These are phyloP conservation scores for Pichia californica DNA, from an alignment of 805 yeast genomes.

Conservation along the genomic window DNA sequence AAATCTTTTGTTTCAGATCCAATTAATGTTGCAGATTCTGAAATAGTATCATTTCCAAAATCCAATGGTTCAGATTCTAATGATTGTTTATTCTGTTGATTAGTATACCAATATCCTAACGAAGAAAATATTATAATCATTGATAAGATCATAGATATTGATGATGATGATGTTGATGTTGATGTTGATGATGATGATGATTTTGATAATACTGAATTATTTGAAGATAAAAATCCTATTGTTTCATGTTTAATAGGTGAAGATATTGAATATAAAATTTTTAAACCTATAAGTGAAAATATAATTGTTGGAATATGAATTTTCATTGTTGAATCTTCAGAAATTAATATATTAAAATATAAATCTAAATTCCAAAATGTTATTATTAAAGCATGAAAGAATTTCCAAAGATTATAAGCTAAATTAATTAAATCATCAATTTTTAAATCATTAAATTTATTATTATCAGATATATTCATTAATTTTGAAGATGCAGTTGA, in stretches of 20 bases:
- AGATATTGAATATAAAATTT: slow-evolving; percentile 7
- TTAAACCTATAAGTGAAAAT: slow-evolving; percentile 11
- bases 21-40: background rate
- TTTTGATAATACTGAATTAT: background rate
- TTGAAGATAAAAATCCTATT: background rate
- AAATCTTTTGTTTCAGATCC: background rate
- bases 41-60: background rate
- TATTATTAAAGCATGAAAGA: slow-evolving; percentile 6
- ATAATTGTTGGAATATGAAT: slow-evolving; percentile 25
- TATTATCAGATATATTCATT: background rate
- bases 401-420: slow-evolving; percentile 6
- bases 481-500: background rate
- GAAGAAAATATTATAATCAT: background rate
- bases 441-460: background rate
- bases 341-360: slow-evolving; percentile 21
- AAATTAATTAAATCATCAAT: slow-evolving; percentile 16
- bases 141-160: background rate
- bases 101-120: background rate
- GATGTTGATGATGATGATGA: background rate
- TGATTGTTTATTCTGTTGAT: background rate
- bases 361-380: slow-evolving; percentile 25
- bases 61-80: too few relatives aligned
- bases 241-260: slow-evolving; percentile 1
- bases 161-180: background rate
- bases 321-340: slow-evolving; percentile 17